Base-by-base conservation (phyloP, 2,329 filamentous ascomycete species). In the Fusarium haematococcum region DNA sequence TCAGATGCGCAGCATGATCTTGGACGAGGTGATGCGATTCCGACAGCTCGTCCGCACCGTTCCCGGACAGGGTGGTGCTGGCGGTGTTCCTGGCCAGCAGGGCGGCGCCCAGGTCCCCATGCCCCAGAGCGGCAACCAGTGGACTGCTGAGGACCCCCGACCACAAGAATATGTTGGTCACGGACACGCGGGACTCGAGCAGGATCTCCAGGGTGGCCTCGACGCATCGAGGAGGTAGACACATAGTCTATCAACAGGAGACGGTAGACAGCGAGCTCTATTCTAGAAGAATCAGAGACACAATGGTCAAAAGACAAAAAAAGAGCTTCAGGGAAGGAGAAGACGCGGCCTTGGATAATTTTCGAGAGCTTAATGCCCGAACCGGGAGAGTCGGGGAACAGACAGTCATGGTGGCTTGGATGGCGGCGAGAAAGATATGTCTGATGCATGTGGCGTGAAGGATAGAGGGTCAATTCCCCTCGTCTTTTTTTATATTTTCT, bases 1-100 rank as follows among this genome's bases (percentile, higher is more conserved):
- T 25, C 94, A 98, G 78, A 98, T 99, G 95, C 94, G 97, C 82
- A 92, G 92, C 84, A 97, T 98, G 94, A 99, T 99, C 75, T 88
- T 98, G 69, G 93, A 96, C n/a, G 97, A 99, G 84, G 97, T 99
- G 58, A 88, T 91, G 80, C 89, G 91, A 75, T 99, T 99, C 91
- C 91, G 97, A 73, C 88, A 90, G 80, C 78, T 83, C 35, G 89
- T 91, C 14, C 86, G 89, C 60, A 90, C 86, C 27, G 86, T 84
- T 0, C 86, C 88, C 10, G 86, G 85, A 20, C 69, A 79, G 13
- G 80, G 76, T 18, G 78, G 76, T 59, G 79, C 78, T 25, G 78
- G 74, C 25, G 80, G 77, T 43, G 83, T 78, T 20, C 82, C 79
- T 37, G 84, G 79, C 33, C 84, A 85, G 70, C 83, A 80, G 56